These are phyloP conservation scores for Mucuna pruriens DNA, from an alignment of 306 rosid genomes.

Conservation along the genomic window DNA sequence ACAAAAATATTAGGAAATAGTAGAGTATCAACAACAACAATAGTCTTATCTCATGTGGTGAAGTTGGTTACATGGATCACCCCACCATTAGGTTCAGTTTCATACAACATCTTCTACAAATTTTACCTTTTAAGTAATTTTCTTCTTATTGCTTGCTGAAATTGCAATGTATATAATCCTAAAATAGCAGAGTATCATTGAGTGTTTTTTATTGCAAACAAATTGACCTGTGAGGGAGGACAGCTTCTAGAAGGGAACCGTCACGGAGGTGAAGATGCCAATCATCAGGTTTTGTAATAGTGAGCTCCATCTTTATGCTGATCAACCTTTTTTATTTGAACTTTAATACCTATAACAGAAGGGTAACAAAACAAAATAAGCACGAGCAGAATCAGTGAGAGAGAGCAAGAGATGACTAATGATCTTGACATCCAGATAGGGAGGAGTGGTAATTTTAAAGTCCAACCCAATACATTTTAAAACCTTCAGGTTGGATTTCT, in stretches of 20 bases:
- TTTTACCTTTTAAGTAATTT: background rate
- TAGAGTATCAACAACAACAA: background rate
- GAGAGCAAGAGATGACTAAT: background rate
- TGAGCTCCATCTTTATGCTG: conserved; percentile 72
- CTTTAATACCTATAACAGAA: conserved; percentile 39
- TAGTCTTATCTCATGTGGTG: background rate
- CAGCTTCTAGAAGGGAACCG: conserved; percentile 77
- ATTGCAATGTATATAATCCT: background rate
- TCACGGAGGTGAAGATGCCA: conserved; percentile 97
- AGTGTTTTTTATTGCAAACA: background rate
- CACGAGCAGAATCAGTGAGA: too few relatives aligned
- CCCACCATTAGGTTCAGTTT: background rate
- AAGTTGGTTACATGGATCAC: background rate
- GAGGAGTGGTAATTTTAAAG: background rate
- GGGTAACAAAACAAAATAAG: conserved; percentile 19
- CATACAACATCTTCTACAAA: background rate
- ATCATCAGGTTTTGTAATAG: conserved; percentile 82
- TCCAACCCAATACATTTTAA: background rate
- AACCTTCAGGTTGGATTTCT: background rate
- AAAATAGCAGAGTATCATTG: background rate
- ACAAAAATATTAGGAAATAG: background rate
- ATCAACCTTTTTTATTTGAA: conserved; percentile 40
- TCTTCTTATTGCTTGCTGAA: background rate
- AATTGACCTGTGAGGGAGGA: conserved; percentile 71
- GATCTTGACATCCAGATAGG: background rate